Evolutionary conservation across 306 rosid genomes (phyloP).

Genomic region (Spatholobus suberectus): DNA sequence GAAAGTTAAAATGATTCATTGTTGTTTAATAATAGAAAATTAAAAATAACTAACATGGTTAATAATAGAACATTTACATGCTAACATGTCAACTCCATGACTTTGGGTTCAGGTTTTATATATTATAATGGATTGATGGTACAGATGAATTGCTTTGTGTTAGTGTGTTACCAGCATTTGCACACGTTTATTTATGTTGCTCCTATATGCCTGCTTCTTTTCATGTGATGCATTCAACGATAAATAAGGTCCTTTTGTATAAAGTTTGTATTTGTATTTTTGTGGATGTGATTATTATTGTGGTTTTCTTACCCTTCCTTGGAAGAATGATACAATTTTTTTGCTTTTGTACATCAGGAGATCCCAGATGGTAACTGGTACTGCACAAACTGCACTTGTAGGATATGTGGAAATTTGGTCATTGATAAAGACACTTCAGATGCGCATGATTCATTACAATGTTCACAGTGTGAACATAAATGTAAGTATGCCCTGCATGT

Average conservation of each 20-base stretch:
- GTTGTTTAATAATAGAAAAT: too few species aligned
- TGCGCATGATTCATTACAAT: slow-evolving; percentile 65
- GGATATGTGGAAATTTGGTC: slow-evolving; percentile 81
- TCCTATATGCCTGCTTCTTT: slow-evolving; percentile 19
- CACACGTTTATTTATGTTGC: slow-evolving; percentile 21
- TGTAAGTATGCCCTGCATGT: slow-evolving; percentile 56
- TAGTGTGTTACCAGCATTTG: slow-evolving; percentile 26
- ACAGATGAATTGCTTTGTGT: slow-evolving; percentile 33
- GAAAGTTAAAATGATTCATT: too few species aligned
- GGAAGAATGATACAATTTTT: slow-evolving; percentile 33
- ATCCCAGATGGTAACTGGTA: slow-evolving; percentile 98
- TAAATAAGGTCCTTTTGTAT: slow-evolving; percentile 17
- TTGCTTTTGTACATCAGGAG: slow-evolving; percentile 66
- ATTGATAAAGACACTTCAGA: slow-evolving; percentile 65
- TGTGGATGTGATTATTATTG: slow-evolving; percentile 33
- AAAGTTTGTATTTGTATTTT: background rate
- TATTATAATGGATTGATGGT: background rate
- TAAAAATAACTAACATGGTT: too few species aligned
- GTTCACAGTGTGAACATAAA: slow-evolving; percentile 92
- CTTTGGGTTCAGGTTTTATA: too few species aligned
- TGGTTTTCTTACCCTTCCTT: slow-evolving; percentile 37
- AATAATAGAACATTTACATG: too few species aligned
- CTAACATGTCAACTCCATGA: too few species aligned
- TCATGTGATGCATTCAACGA: slow-evolving; percentile 12
- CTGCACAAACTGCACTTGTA: slow-evolving; percentile 87